Evolutionary conservation across 139 green algal genomes (phyloP).

Genomic region (Chlorella sp.): DNA sequence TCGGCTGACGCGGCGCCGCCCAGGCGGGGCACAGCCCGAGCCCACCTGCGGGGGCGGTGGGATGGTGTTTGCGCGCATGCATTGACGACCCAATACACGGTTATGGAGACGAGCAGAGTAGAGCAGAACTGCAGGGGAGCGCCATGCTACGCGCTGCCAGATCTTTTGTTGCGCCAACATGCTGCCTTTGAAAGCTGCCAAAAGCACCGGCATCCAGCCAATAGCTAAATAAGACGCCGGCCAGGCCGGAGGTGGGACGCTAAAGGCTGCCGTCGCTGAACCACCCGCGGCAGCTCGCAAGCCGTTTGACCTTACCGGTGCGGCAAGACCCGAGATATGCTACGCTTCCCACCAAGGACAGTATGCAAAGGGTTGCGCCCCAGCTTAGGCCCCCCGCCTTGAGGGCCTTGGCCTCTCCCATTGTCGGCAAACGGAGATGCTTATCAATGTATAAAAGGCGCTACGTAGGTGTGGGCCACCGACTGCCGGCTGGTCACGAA

Average conservation of each 20-base stretch:
- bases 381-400: too few relatives aligned
- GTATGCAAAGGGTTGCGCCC: neutral
- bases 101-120: too few relatives aligned
- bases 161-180: conserved; percentile 4
- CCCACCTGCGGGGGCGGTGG: neutral
- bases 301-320: neutral
- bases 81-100: neutral
- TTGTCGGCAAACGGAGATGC: too few relatives aligned
- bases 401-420: too few relatives aligned
- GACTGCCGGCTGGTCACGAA: too few relatives aligned
- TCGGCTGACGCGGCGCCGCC: neutral
- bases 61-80: neutral
- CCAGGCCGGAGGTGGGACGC: neutral
- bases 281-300: neutral
- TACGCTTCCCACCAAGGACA: neutral
- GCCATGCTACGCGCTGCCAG: neutral
- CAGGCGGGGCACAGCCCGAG: conserved; percentile 13
- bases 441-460: too few relatives aligned
- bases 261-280: neutral
- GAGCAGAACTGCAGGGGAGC: neutral
- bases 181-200: neutral
- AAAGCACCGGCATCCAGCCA: neutral
- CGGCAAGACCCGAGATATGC: neutral
- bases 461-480: too few relatives aligned
- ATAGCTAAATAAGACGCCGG: neutral